phyloP scores from a whole-genome alignment of 176 grass and related monocot species.

The Leersia perrieri region DNA sequence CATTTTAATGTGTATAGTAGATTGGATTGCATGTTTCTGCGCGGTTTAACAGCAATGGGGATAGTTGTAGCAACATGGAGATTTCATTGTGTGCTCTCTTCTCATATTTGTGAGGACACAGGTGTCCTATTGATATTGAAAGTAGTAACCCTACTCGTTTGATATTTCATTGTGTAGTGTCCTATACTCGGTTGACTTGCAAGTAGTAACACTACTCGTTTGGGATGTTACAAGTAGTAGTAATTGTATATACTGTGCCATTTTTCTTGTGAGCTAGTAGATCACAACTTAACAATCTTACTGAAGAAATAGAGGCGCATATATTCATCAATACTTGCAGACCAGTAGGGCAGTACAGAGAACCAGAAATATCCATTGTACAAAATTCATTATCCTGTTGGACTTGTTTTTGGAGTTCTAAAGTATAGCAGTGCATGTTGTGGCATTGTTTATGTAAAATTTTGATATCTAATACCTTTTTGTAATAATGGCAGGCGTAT shows the following conservation, averaged over 20 bases:
- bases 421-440: neutral
- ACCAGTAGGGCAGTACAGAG: neutral
- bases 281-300: neutral
- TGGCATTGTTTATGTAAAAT: neutral
- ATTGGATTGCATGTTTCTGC: neutral
- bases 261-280: too few species aligned
- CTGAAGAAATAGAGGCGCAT: neutral
- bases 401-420: neutral
- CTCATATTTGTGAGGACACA: neutral
- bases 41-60: neutral
- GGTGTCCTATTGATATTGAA: neutral
- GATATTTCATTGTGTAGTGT: neutral
- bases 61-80: neutral
- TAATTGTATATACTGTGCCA: neutral
- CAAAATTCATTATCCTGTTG: neutral
- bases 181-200: neutral
- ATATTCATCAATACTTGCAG: neutral
- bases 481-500: constrained; percentile 43
- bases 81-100: neutral
- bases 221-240: neutral
- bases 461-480: neutral
- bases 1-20: neutral
- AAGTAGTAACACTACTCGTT: too few species aligned
- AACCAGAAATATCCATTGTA: neutral
- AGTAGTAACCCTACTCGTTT: too few species aligned